Base-by-base conservation (phyloP, 768 basidiomycete species). In the Tylopilus sp. region DNA sequence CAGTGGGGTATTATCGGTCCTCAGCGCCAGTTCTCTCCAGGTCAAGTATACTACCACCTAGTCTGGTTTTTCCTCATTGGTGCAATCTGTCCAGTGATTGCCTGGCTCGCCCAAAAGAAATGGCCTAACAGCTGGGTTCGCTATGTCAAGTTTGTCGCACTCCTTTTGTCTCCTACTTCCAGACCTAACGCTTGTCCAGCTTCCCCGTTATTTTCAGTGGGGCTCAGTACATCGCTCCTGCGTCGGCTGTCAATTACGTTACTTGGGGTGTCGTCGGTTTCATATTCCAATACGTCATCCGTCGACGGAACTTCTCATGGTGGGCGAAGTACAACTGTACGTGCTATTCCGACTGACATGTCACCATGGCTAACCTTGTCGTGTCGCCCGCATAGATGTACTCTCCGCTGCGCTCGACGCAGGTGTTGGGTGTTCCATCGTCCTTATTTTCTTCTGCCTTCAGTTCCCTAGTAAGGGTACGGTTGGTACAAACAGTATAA, bases 1-100 rank as follows among this genome's bases (percentile, higher is more conserved):
- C n/a, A n/a, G n/a, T 90, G 84, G 85, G 87, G 91, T 55, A 86
- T 89, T 55, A 87, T 93, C 51, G 89, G 90, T 2, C 90, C 90
- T 7, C 73, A 71, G 29, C 76, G 82, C n/a, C 78, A 84, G 63
- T 92, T 88, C 75, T 86, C 82, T 3, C 43, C 71, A 17, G 87
- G 86, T 13, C 79, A 82, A 63, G 72, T 83, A 17, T 86, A 86
- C 68, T 78, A 78, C 53, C n/a, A n/a, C n/a, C n/a, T n/a, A n/a
- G n/a, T n/a, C 66, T 91, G 89, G 74, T 93, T n/a, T n/a, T n/a
- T 93, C 86, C 78, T 90, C 52, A 63, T 87, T 51, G 92, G 92
- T 17, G 78, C 83, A 45, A 11, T 84, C 45, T 76, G 79, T 47
- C 90, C 90, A 0, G 28, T 78, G 51, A 48, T 79, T 43, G 75